Evolutionary conservation across 306 rosid genomes (phyloP).

Genomic region (Acmispon strigosus): DNA sequence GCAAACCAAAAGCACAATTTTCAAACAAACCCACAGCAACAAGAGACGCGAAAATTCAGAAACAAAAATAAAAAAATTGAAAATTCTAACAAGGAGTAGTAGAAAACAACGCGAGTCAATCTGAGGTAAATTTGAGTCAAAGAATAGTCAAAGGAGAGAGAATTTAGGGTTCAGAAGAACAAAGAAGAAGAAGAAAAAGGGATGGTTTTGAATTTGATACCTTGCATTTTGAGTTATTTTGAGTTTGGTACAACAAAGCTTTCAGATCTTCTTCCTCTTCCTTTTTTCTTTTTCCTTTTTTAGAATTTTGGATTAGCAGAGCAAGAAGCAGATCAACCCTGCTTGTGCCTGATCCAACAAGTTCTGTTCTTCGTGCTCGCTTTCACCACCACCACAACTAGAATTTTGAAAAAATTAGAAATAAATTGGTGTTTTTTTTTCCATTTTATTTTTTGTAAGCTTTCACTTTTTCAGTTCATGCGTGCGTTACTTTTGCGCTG

Average conservation of each 20-base stretch:
- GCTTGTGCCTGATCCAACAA: conserved; percentile 8
- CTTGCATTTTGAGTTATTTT: conserved; percentile 34
- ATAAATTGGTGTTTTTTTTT: not conserved
- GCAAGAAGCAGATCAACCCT: conserved; percentile 19
- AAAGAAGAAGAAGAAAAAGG: too few species aligned
- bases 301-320: not conserved
- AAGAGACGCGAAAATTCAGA: not conserved
- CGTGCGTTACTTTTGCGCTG: conserved; percentile 8
- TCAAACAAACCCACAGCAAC: conserved; percentile 13
- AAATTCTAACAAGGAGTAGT: not conserved
- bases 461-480: conserved; percentile 14
- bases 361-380: not conserved
- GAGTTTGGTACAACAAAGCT: conserved; percentile 16
- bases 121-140: conserved; percentile 26
- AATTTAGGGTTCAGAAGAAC: conserved; percentile 36
- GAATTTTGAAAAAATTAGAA: not conserved
- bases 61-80: not conserved
- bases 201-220: conserved; percentile 24
- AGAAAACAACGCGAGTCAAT: conserved; percentile 11
- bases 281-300: not conserved
- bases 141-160: conserved; percentile 26
- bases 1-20: conserved; percentile 3
- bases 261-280: conserved; percentile 43
- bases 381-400: not conserved
- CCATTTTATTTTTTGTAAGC: not conserved